Base-by-base conservation (phyloP, 164 flowering plant species). In the Amborella trichopoda region DNA sequence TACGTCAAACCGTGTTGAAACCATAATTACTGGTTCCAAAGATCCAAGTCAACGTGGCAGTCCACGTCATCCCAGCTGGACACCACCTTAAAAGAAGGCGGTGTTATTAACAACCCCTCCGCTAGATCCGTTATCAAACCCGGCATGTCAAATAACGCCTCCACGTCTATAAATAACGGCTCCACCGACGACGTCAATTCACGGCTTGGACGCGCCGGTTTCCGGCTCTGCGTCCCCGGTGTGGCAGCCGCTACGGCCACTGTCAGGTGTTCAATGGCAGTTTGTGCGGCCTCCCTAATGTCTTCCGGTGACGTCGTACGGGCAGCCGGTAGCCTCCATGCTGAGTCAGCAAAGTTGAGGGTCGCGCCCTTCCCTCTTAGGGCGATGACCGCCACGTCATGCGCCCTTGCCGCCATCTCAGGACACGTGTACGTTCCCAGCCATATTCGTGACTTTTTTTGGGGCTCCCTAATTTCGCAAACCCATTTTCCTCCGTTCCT, bases 331-430 rank as follows among this genome's bases (percentile, higher is more conserved):
- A 59, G 40, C 0, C 40, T 28, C 54, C 49, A 22, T 4, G 63
- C 59, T 13, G 70, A 62, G 25, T 65, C 71, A 0, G 63, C 50
- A 32, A 75, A 75, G 40, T 75, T 75, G 28, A 75, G 73, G 1
- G 28, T 12, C 1, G 77, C 65, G 1, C 28, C 33, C 3, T 47
- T 38, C 3, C 77, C 77, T 5, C 63, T 44, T 1, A 77, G 63
- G 0, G 75, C 73, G 6, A 74, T 16, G 12, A 68, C 70, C 3
- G 83, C 79, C 19, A 61, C 78, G 30, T 76, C 82, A 17, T 76
- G 43, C 0, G 82, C 82, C 38, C 70, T 53, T 3, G 82, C 83
- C 3, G 83, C 83, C 67, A 67, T 68, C 43, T 77, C 79, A 0
- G 83, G 65, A 33, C 45, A 53, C 0, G 73, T 57, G 44, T 54